Base-by-base conservation (phyloP, 1,284 basidiomycete genomes). In the Boletellus deceptivus region DNA sequence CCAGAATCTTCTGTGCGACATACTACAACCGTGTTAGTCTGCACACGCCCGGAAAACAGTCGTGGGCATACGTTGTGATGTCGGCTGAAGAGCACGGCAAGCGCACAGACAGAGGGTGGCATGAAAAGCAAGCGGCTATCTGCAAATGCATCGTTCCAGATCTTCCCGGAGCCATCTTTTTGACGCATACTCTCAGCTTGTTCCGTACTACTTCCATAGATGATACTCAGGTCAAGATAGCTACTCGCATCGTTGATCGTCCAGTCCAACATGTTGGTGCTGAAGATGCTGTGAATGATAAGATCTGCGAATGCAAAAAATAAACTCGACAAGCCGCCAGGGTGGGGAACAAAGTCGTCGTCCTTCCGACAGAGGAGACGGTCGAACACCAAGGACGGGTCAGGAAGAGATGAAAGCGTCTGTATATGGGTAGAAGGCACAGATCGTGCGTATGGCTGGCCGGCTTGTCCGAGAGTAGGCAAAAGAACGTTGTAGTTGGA, bases 271-370 rank as follows among this genome's bases (percentile, higher is more conserved):
- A 62, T 71, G 56, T 79, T 74, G 4, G 89, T 90, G 55, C 84
- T 73, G 72, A 91, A 91, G 55, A 87, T 75, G 53, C 72, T 77
- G 65, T 92, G 89, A 57, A 87, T 90, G 55, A 92, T 75, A 49
- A 91, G 70, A 58, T 89, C 78, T 8, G 90, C 90, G 58, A 89
- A 89, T 0, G 86, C 83, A 59, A 92, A 92, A 68, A 89, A 86
- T 25, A 89, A 69, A 43, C 77, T 77, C 10, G 81, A 85, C 46
- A 89, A 76, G 25, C 82, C 80, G 18, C 76, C 79, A 14, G 80
- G 83, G 61, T 85, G 83, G 1, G 70, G 66, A 8, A 63, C 62
- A 56, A 80, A 80, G 50, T 75, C 63, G 34, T 80, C 74, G 40
- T 52, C 31, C 50, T 53, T 39, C 50, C 84, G 76, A 56, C 78